Evolutionary conservation across 345 rosid species (phyloP), one percentile per base, ranked within the genome.

Genomic region (Crucihimalaya himalaica): DNA sequence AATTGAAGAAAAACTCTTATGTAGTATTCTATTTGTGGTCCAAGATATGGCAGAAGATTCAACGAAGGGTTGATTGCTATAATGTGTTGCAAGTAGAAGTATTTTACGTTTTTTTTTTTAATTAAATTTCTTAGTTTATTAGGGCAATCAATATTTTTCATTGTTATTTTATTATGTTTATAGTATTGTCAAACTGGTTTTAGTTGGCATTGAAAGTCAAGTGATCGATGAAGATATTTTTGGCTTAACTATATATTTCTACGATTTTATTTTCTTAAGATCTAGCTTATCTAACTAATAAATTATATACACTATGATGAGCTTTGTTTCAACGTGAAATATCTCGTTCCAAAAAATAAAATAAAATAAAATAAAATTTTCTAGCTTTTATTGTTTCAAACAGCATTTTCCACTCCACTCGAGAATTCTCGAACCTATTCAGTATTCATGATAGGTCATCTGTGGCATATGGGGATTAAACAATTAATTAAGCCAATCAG

Each of bases 31-130:
- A 28, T 11, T 7, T 29, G 27, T 47, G 66, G 60, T 74, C 66
- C 66, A 47, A 34, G 39, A 43, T 31, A 45, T 32, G 31, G 14
- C 50, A 65, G 43, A 62, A 28, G 28, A 25, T 11, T 12, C 18
- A n/a, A 54, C 37, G n/a, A 72, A 18, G 60, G 23, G n/a, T 37
- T 25, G 56, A 66, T 20, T 65, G 68, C 29, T 61, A 39, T 39
- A 58, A 61, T 27, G 19, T 39, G 54, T 51, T 37, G 52, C 48
- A 71, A 61, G 16, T 61, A 12, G 29, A 29, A 3, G 5, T 12
- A 11, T 6, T 27, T 60, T 25, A 4, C 27, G 29, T 12, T 23
- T 23, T 23, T 23, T 23, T 23, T 21, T 23, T 61, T 34, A 5
- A 15, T 5, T 68, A 28, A 19, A 11, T 43, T 56, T 43, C 55